Base-by-base conservation (phyloP, 192 early-diverging fungal genomes). In the Entomortierella parvispora region DNA sequence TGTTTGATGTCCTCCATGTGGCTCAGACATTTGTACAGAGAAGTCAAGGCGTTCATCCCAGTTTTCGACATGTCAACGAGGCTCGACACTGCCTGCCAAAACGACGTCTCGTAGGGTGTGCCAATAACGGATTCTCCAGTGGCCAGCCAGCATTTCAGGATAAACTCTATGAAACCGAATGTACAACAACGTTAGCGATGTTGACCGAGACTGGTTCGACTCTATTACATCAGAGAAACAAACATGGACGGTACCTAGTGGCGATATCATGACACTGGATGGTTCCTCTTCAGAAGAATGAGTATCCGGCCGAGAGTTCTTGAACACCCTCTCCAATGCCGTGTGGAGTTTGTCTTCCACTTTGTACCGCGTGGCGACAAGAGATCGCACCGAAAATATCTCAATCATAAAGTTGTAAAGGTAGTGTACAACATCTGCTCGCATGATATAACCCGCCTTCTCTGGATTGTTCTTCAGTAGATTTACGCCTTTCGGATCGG, bases 81-180 rank as follows among this genome's bases (percentile, higher is more conserved):
- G 2, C 47, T 50, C 31, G 70, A 45, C 3, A 59, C 29, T 2
- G 70, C 55, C 31, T 65, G 62, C 70, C 70, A 72, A 34, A 72
- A 72, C 12, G 55, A 46, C 17, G 62, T 47, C 29, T 72, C 70
- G n/a, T 64, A 58, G 15, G 49, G 34, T 12, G 70, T 58, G 20
- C 40, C 49, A 44, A 65, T 42, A 18, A 72, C 62, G 1, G 70
- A 72, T 32, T 72, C 70, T 15, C 70, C 70, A 22, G 43, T 53
- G 0, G 47, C 70, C 8, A 72, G 49, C 70, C 70, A 72, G 25
- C 46, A 50, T 62, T 72, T 72, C 17, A 72, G 62, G 23, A 72
- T 72, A 32, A 65, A 72, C 37, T 72, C 70, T 62, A 52, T 2
- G 6, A 0, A 25, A 14, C n/a, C 26, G 2, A 20, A 18, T 28